These are phyloP conservation scores for Nepenthes alata DNA, from an alignment of 179 eudicot genomes.

Conservation along the genomic window DNA sequence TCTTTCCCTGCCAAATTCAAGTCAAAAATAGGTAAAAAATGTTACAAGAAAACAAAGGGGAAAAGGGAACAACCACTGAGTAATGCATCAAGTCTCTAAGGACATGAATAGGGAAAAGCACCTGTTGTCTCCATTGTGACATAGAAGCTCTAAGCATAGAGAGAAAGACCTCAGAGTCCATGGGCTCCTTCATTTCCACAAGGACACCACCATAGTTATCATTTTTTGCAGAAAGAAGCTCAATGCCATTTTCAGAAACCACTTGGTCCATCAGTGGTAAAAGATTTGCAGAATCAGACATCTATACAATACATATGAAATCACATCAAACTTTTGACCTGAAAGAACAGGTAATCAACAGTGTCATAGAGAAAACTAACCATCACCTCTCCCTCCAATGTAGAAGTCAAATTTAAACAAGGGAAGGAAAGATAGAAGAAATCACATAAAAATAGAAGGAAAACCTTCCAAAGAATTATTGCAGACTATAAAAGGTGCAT, in stretches of 20 bases:
- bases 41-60: not conserved
- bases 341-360: not conserved
- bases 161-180: slow-evolving; percentile 40
- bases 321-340: not conserved
- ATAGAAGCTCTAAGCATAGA: slow-evolving; percentile 46
- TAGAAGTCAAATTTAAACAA: not conserved
- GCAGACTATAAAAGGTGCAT: too few species aligned
- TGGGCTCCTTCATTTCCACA: slow-evolving; percentile 51
- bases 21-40: not conserved
- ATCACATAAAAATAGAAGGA: too few species aligned
- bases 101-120: slow-evolving; percentile 10
- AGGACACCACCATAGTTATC: slow-evolving; percentile 62
- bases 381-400: not conserved
- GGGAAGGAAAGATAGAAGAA: not conserved
- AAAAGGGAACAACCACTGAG: too few species aligned
- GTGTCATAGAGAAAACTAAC: not conserved
- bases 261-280: slow-evolving; percentile 19
- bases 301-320: not conserved
- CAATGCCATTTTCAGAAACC: slow-evolving; percentile 25
- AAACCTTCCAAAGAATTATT: too few species aligned
- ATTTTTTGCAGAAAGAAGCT: slow-evolving; percentile 38
- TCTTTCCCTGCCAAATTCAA: slow-evolving; percentile 35
- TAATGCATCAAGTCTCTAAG: slow-evolving; percentile 1
- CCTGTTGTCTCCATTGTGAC: slow-evolving; percentile 60
- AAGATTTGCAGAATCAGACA: slow-evolving; percentile 6